A percentile compares a stretch with the other conserved stretches of the same genome.
phyloP scores from a whole-genome alignment of 106 monocot genomes.

The Xerophyta viscosa region DNA sequence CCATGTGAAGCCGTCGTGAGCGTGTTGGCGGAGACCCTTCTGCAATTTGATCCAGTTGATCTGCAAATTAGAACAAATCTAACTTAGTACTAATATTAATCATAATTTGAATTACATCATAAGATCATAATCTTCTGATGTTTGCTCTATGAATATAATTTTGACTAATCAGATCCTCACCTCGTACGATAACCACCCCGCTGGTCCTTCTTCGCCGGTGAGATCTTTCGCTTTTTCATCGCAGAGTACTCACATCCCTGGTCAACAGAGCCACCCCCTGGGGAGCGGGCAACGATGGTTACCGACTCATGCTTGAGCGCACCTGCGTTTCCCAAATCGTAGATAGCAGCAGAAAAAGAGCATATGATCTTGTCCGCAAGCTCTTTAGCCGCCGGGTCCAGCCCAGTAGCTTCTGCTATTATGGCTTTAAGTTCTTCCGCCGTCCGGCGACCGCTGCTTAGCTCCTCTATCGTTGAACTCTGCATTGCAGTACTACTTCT shows the following conservation, averaged over 20 bases:
- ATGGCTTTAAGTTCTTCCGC: too few species aligned
- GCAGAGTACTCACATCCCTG: background rate
- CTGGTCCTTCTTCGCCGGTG: background rate
- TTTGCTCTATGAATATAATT: background rate
- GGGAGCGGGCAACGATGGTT: background rate
- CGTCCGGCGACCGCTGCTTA: too few species aligned
- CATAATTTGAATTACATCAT: too few species aligned
- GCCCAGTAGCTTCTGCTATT: too few species aligned
- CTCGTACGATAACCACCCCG: conserved; percentile 1
- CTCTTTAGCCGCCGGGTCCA: background rate
- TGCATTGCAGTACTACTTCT: too few species aligned
- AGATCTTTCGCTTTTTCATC: background rate
- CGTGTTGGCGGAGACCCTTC: conserved; percentile 7
- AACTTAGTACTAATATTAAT: background rate
- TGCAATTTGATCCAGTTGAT: conserved; percentile 7
- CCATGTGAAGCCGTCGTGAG: conserved; percentile 48
- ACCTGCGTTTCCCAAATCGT: background rate
- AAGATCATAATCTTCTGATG: background rate
- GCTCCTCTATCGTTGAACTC: too few species aligned
- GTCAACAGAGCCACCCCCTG: background rate
- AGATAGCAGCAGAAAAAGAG: background rate
- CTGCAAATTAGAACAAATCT: conserved; percentile 16
- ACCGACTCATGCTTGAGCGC: background rate
- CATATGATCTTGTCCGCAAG: background rate
- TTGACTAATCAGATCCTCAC: background rate